Evolutionary conservation across 2,329 filamentous ascomycete species (phyloP), one percentile per base, ranked within the genome.

Genomic region (Penicillium sp.): DNA sequence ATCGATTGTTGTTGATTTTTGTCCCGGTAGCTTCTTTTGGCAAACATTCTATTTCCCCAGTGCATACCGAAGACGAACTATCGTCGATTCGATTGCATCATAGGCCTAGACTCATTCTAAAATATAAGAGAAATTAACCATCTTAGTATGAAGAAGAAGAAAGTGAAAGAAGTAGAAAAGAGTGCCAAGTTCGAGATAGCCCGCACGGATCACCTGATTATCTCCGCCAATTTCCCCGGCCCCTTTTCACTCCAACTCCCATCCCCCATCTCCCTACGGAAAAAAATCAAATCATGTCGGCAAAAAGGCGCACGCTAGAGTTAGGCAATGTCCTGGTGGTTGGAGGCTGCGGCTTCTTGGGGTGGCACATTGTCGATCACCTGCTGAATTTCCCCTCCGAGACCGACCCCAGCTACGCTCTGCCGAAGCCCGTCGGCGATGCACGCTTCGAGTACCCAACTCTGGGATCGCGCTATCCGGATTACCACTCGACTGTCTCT

Each of bases 301-400:
- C 56, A 42, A 66, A 71, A 53, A 57, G 58, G 42, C 65, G 72
- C 56, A 68, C 69, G 14, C 67, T 77, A 48, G 69, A 76, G 56
- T 79, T 92, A 50, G 89, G 89, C 70, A 85, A 82, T 62, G 88
- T 92, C 67, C 81, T 92, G 64, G 86, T 94, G 64, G 86, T 93
- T 64, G 90, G 90, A 68, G 90, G 90, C 71, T 92, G 90, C 72
- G 90, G 90, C 63, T 93, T 94, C 76, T 82, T 94, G 16, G 90
- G 90, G 71, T 87, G 89, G 76, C 89, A 93, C 76, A 87, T 93
- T 65, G 87, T 93, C 70, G 84, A 87, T 74, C 82, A 89, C 69
- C 81, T 90, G 56, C 79, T 89, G 66, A 82, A 83, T 68, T 82
- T 84, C 73, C 85, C 77, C 45, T 78, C 77, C 13, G 77, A 79